Evolutionary conservation across 176 grass and related monocot species (phyloP).

Genomic region (Oryza longistaminata): DNA sequence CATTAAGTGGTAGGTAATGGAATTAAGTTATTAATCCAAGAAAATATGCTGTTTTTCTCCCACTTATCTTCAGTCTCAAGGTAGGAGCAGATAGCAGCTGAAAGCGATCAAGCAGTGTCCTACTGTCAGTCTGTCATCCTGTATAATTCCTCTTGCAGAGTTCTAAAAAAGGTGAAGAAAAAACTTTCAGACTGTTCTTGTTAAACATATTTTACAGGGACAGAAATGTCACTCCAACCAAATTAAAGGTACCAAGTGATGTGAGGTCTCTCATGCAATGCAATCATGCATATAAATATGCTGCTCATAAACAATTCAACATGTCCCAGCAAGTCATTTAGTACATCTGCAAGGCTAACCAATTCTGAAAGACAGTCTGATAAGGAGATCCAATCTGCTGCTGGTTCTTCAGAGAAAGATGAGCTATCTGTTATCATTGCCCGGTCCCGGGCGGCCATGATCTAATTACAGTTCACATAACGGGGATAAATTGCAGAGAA

Average conservation of each 20-base stretch:
- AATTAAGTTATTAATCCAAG: background rate
- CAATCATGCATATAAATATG: constrained; percentile 1
- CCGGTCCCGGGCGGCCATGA: background rate
- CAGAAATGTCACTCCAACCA: background rate
- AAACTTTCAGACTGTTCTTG: background rate
- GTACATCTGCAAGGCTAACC: constrained; percentile 8
- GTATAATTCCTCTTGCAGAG: background rate
- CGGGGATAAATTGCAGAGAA: background rate
- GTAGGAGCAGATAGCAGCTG: background rate
- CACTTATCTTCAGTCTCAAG: constrained; percentile 25
- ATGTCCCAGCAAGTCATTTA: background rate
- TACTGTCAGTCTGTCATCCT: background rate
- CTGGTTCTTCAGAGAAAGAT: background rate
- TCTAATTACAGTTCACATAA: background rate
- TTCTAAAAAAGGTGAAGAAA: background rate
- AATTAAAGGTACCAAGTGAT: background rate
- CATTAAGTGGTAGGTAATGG: constrained; percentile 23
- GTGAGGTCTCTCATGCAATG: background rate
- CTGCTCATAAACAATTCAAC: constrained; percentile 2
- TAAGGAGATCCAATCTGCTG: constrained; percentile 36
- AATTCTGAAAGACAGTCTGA: background rate
- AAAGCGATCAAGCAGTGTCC: background rate
- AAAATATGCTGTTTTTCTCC: background rate
- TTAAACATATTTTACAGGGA: background rate
- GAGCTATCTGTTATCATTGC: background rate